A percentile compares a stretch with the other conserved stretches of the same genome.
phyloP scores from a whole-genome alignment of 2,329 filamentous ascomycete species.

The Alternaria metachromatica region DNA sequence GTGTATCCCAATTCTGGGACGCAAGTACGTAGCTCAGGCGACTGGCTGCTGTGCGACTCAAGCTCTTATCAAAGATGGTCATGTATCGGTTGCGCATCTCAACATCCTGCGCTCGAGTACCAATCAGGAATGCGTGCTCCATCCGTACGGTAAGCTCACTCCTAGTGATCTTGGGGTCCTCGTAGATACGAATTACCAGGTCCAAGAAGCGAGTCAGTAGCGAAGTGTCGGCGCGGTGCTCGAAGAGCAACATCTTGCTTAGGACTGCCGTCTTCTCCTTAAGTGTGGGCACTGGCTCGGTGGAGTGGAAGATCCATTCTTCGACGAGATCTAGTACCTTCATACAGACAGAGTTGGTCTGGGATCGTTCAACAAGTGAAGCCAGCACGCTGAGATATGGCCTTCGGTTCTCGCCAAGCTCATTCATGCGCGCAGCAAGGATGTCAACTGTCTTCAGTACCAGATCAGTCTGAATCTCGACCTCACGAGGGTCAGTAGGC shows the following conservation, averaged over 20 bases:
- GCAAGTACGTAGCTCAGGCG: conserved; percentile 88
- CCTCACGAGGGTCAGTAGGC: conserved; percentile 75
- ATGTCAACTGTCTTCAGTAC: conserved; percentile 97
- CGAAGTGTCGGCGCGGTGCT: conserved; percentile 80
- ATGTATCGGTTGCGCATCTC: conserved; percentile 98
- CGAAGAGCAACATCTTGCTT: conserved; percentile 98
- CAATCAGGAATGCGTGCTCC: conserved; percentile 97
- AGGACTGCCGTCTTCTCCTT: conserved; percentile 99
- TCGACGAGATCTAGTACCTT: conserved; percentile 96
- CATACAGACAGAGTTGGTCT: conserved; percentile 83
- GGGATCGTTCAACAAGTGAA: conserved; percentile 92
- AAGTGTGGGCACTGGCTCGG: conserved; percentile 92
- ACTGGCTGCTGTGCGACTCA: conserved; percentile 90
- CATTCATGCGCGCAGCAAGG: conserved; percentile 89
- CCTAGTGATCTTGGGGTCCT: conserved; percentile 92
- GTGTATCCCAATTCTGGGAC: conserved; percentile 95
- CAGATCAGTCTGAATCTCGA: conserved; percentile 86
- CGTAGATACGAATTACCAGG: conserved; percentile 96
- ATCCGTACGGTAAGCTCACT: conserved; percentile 96
- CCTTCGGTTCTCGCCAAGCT: conserved; percentile 85
- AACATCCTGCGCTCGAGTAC: conserved; percentile 89
- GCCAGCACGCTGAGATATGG: conserved; percentile 96
- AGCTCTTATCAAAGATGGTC: conserved; percentile 91
- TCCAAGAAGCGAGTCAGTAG: conserved; percentile 93
- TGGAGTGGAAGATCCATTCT: conserved; percentile 93